Evolutionary conservation across 495 filamentous ascomycete species (phyloP).

Genomic region (Daldinia loculata): DNA sequence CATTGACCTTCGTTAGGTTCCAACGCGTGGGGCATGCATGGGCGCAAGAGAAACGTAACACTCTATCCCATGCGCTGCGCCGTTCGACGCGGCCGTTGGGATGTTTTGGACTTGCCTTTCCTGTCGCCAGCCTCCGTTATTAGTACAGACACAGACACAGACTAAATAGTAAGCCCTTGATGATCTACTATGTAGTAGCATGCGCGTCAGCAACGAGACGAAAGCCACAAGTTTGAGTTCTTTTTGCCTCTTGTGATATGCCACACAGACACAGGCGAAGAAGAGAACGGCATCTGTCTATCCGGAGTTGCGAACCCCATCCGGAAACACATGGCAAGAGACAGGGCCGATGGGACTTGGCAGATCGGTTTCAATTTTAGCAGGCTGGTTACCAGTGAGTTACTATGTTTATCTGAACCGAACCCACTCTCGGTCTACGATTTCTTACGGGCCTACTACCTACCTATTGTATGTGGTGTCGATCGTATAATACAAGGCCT

Average conservation of each 20-base stretch:
- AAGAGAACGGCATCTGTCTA: background rate
- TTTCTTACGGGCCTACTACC: constrained; percentile 3
- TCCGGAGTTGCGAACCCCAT: constrained; percentile 16
- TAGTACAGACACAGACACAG: background rate
- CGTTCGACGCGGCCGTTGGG: constrained; percentile 19
- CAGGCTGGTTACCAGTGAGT: background rate
- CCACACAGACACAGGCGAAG: background rate
- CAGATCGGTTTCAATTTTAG: constrained; percentile 5
- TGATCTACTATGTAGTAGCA: constrained; percentile 13
- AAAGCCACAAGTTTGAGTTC: constrained; percentile 1
- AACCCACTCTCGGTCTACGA: constrained; percentile 1
- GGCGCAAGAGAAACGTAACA: constrained; percentile 33
- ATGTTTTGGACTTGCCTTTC: constrained; percentile 29
- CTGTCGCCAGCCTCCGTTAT: constrained; percentile 17
- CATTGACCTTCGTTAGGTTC: constrained; percentile 15
- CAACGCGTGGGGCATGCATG: constrained; percentile 24
- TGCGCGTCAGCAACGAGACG: constrained; percentile 25
- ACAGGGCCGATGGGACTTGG: constrained; percentile 1
- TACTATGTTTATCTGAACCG: background rate
- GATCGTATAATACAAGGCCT: background rate
- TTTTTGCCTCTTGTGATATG: background rate
- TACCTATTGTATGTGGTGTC: background rate
- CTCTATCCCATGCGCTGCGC: constrained; percentile 30
- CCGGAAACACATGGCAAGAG: background rate
- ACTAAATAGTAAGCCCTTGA: constrained; percentile 8